A percentile compares a stretch with the other conserved stretches of the same genome.
Conservation (phyloP, 1,284 basidiomycete species). For the Apiotrichum porosum region DNA sequence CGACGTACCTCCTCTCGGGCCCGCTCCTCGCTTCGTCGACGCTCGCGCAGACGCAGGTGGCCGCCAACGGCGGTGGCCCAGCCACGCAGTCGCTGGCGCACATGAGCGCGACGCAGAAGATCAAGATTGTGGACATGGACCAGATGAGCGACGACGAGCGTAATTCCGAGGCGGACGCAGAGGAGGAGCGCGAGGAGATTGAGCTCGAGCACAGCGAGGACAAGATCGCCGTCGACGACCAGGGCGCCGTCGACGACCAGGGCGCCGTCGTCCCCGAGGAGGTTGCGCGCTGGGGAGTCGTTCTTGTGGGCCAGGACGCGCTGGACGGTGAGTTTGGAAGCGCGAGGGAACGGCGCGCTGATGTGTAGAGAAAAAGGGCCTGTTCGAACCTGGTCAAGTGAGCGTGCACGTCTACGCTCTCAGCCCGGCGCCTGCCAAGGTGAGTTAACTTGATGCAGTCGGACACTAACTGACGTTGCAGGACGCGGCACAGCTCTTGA, state of each 20-base stretch:
- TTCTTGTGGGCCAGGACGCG: constrained; percentile 27
- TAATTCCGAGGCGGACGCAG: constrained; percentile 32
- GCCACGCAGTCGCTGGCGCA: constrained; percentile 28
- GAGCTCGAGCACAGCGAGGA: constrained; percentile 14
- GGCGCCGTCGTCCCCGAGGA: constrained; percentile 14
- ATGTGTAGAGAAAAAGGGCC: constrained; percentile 31
- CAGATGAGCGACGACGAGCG: constrained; percentile 37
- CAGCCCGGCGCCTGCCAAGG: constrained; percentile 24
- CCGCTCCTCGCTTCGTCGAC: constrained; percentile 24
- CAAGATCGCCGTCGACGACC: constrained; percentile 8
- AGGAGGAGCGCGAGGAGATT: constrained; percentile 16
- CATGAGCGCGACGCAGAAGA: constrained; percentile 25
- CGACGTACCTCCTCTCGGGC: constrained; percentile 42
- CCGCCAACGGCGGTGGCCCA: constrained; percentile 1
- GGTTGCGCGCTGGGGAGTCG: constrained; percentile 36
- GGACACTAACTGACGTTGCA: constrained; percentile 12
- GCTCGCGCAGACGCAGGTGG: constrained; percentile 21
- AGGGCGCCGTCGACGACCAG: constrained; percentile 7
- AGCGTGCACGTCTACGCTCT: constrained; percentile 40
- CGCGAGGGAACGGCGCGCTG: neutral
- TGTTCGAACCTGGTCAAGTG: constrained; percentile 28
- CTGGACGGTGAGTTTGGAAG: constrained; percentile 32
- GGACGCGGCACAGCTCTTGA: constrained; percentile 38
- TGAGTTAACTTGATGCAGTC: neutral
- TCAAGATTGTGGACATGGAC: constrained; percentile 45